A percentile compares a stretch with the other conserved stretches of the same genome.
Conservation (phyloP, 768 basidiomycete genomes). For the Mrakia hoshinonis region DNA sequence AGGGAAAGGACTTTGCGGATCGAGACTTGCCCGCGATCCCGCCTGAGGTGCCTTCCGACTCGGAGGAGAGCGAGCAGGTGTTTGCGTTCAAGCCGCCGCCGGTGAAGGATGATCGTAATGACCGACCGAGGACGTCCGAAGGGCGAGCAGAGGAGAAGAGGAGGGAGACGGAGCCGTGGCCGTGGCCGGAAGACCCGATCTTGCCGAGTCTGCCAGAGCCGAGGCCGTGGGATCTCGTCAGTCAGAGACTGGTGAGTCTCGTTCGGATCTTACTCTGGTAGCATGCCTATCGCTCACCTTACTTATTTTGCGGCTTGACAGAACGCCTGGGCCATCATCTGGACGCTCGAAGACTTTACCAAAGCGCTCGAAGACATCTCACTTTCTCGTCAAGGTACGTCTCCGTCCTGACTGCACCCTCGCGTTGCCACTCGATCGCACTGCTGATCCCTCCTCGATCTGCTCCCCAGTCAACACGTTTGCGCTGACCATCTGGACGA, state of each 20-base stretch:
- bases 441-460: background rate
- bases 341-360: conserved; percentile 37
- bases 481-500: conserved; percentile 38
- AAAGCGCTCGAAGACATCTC: conserved; percentile 36
- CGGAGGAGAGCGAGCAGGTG: background rate
- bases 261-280: background rate
- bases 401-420: background rate
- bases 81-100: conserved; percentile 5
- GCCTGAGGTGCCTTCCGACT: background rate
- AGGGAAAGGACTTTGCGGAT: background rate
- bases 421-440: background rate
- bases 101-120: background rate
- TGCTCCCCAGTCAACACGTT: conserved; percentile 33
- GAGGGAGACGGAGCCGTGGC: background rate
- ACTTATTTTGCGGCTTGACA: background rate
- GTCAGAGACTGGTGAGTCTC: conserved; percentile 33
- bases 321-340: conserved; percentile 40
- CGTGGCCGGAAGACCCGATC: conserved; percentile 28
- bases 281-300: background rate
- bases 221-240: conserved; percentile 38
- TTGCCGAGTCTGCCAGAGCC: conserved; percentile 26
- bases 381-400: conserved; percentile 35
- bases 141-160: background rate
- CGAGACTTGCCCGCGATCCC: background rate
- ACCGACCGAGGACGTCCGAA: background rate